Evolutionary conservation across 139 green algal genomes (phyloP).

Genomic region (Diplosphaera chodatii): DNA sequence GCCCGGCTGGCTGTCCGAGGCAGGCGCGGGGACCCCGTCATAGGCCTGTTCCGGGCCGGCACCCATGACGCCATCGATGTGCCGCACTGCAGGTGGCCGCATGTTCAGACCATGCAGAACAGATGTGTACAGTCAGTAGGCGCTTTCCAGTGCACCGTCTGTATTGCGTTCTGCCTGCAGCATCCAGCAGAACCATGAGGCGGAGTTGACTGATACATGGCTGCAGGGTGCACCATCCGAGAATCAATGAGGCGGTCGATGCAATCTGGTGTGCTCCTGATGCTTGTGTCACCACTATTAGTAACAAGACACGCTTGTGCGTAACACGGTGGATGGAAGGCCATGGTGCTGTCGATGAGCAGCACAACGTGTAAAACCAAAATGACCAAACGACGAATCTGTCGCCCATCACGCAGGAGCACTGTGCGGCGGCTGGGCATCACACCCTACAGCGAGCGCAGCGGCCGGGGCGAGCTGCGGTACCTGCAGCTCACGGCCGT

Average conservation of each 20-base stretch:
- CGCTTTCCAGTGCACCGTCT: too few species aligned
- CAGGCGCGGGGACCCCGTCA: neutral
- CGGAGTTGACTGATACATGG: too few species aligned
- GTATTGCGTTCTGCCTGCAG: neutral
- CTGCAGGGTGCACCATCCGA: conserved; percentile 40
- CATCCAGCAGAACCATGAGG: neutral
- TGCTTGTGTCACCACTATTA: too few species aligned
- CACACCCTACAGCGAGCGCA: conserved; percentile 32
- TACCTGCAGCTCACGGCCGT: conserved; percentile 61
- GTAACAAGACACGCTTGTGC: too few species aligned
- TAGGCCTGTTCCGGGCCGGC: conserved; percentile 42
- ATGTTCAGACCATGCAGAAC: too few species aligned
- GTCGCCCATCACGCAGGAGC: too few species aligned
- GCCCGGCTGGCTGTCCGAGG: conserved; percentile 52
- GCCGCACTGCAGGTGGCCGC: conserved; percentile 34
- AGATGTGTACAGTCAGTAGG: too few species aligned
- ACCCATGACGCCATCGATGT: conserved; percentile 42
- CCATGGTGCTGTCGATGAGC: too few species aligned
- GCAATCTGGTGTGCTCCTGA: too few species aligned
- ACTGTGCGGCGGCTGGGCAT: conserved; percentile 11
- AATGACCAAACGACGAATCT: too few species aligned
- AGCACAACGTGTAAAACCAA: too few species aligned
- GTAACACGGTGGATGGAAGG: too few species aligned
- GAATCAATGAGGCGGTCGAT: conserved; percentile 45
- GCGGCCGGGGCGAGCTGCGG: conserved; percentile 35